Percentiles rank a stretch among this genome's conserved stretches.
phyloP scores from a whole-genome alignment of 2,329 filamentous ascomycete genomes.

The Botrytis aclada region DNA sequence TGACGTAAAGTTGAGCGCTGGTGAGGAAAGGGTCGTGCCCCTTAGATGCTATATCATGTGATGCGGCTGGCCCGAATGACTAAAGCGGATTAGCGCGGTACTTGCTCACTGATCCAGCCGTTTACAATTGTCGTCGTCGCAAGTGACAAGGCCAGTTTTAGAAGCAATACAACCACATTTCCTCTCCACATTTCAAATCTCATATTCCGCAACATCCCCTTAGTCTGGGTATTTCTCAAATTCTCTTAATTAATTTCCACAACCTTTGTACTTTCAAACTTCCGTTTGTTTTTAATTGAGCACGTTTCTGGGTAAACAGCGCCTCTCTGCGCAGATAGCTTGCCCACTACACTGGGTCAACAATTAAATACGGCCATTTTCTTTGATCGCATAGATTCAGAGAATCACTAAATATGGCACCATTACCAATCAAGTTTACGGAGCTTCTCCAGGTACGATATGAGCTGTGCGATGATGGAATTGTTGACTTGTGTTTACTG shows the following conservation, averaged over 20 bases:
- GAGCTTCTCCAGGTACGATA: conserved; percentile 86
- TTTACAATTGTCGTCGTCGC: conserved; percentile 14
- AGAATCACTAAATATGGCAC: conserved; percentile 32
- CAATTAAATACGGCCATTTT: conserved; percentile 23
- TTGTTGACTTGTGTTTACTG: conserved; percentile 38
- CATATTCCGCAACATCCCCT: neutral
- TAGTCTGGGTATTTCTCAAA: conserved; percentile 28
- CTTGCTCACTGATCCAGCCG: conserved; percentile 5
- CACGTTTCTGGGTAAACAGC: conserved; percentile 24
- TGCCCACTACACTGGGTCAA: conserved; percentile 17
- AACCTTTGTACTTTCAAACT: conserved; percentile 18
- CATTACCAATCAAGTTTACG: conserved; percentile 87
- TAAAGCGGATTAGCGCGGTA: conserved; percentile 3
- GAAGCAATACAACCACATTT: conserved; percentile 13
- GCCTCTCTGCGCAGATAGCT: conserved; percentile 19
- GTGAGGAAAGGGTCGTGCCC: neutral
- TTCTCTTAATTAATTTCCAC: conserved; percentile 27
- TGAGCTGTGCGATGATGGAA: conserved; percentile 78
- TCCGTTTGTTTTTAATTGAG: conserved; percentile 32
- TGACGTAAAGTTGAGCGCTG: neutral
- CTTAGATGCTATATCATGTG: neutral
- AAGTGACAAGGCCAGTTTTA: conserved; percentile 10
- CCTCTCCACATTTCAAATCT: conserved; percentile 15
- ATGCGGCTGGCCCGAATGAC: neutral
- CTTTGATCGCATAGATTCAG: conserved; percentile 29